Percentiles rank a stretch among this genome's conserved stretches.
phyloP scores from a whole-genome alignment of 2,329 filamentous ascomycete genomes.

The Truncatella angustata region DNA sequence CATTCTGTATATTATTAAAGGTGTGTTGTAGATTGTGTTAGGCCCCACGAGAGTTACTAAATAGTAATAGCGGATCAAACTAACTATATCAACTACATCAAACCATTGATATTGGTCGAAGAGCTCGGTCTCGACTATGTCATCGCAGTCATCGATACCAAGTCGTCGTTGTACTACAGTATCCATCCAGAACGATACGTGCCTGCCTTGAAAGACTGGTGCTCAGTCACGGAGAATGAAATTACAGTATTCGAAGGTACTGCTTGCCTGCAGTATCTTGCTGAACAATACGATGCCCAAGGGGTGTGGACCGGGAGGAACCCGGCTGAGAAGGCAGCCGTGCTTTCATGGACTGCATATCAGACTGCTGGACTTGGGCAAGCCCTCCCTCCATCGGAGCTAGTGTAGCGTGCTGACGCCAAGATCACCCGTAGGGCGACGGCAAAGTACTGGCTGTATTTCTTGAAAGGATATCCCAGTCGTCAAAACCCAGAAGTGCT shows the following conservation, averaged over 20 bases:
- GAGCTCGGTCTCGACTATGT: constrained; percentile 30
- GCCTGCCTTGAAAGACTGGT: constrained; percentile 30
- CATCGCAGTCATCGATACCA: constrained; percentile 33
- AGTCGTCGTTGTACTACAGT: constrained; percentile 27
- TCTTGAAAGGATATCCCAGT: constrained; percentile 25
- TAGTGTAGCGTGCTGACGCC: neutral
- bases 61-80: too few species aligned
- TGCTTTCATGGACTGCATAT: constrained; percentile 32
- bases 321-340: constrained; percentile 24
- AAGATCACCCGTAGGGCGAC: constrained; percentile 17
- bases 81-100: too few species aligned
- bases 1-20: too few species aligned
- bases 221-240: constrained; percentile 25
- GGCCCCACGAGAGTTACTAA: too few species aligned
- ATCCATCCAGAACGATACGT: constrained; percentile 35
- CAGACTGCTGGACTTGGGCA: constrained; percentile 35
- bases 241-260: constrained; percentile 35
- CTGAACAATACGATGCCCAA: constrained; percentile 32
- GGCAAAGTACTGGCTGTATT: constrained; percentile 36
- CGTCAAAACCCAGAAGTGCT: constrained; percentile 22
- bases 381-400: neutral
- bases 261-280: constrained; percentile 34
- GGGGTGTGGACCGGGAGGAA: constrained; percentile 29
- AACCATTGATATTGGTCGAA: too few species aligned
- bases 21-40: too few species aligned